phyloP scores from a whole-genome alignment of 1,284 basidiomycete species.

The Amylostereum areolatum region DNA sequence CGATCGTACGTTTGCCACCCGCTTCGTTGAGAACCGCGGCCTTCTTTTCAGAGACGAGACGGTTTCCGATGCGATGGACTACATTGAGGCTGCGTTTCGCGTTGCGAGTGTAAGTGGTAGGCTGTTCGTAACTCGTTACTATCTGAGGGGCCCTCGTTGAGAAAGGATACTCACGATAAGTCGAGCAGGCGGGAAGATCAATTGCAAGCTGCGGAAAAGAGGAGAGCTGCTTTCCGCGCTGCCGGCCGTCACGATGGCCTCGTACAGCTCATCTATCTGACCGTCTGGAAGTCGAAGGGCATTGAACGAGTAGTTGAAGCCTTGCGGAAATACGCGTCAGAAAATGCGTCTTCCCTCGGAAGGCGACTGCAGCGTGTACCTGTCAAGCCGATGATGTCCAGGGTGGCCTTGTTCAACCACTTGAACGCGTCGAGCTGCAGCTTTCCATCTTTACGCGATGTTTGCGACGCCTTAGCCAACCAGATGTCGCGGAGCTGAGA shows the following conservation, averaged over 20 bases:
- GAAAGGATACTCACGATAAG: conserved; percentile 7
- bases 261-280: conserved; percentile 30
- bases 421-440: conserved; percentile 31
- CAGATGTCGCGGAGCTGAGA: conserved; percentile 21
- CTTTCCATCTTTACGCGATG: conserved; percentile 4
- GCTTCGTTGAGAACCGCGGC: conserved; percentile 15
- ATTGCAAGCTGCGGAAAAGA: background rate
- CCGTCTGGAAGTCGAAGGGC: conserved; percentile 21
- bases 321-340: conserved; percentile 14
- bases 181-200: conserved; percentile 8
- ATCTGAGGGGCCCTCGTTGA: background rate
- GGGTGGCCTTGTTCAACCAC: conserved; percentile 38
- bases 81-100: background rate
- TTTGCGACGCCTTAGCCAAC: conserved; percentile 6
- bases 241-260: no score
- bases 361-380: no score
- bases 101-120: conserved; percentile 7
- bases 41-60: conserved; percentile 41
- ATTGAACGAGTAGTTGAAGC: conserved; percentile 50
- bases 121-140: conserved; percentile 1
- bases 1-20: conserved; percentile 9
- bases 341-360: no score
- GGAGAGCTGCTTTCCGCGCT: no score
- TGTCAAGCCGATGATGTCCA: conserved; percentile 46
- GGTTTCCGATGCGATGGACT: conserved; percentile 32